Evolutionary conservation across 306 rosid genomes (phyloP).

Genomic region (Lablab purpureus): DNA sequence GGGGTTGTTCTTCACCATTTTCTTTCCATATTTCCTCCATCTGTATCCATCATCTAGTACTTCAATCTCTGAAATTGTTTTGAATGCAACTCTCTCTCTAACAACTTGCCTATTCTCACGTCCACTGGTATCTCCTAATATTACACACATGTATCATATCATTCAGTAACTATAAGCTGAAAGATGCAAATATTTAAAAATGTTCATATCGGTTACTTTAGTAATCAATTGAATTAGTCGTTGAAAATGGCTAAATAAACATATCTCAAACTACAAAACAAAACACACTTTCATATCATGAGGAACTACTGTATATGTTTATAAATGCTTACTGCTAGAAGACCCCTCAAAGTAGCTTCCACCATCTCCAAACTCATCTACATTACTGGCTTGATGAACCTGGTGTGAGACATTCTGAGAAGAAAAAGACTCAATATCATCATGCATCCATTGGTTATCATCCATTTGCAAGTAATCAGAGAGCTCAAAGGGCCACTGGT

Average conservation of each 20-base stretch:
- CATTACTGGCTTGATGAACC: slow-evolving; percentile 39
- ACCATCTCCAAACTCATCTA: slow-evolving; percentile 44
- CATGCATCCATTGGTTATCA: slow-evolving; percentile 45
- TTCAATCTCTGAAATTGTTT: slow-evolving; percentile 80
- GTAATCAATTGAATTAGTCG: neutral
- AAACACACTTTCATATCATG: neutral
- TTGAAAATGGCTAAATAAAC: neutral
- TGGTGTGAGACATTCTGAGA: slow-evolving; percentile 49
- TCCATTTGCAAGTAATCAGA: slow-evolving; percentile 62
- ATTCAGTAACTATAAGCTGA: neutral
- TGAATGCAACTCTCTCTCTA: slow-evolving; percentile 74
- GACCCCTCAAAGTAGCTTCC: slow-evolving; percentile 53
- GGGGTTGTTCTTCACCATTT: slow-evolving; percentile 91
- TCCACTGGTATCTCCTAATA: slow-evolving; percentile 47
- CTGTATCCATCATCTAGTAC: slow-evolving; percentile 84
- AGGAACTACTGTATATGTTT: neutral
- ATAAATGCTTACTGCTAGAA: slow-evolving; percentile 55
- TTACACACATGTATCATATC: slow-evolving; percentile 5
- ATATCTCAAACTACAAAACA: neutral
- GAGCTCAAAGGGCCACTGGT: slow-evolving; percentile 54
- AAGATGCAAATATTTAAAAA: neutral
- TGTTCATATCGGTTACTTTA: neutral
- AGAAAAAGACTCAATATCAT: slow-evolving; percentile 44
- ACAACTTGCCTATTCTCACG: slow-evolving; percentile 50
- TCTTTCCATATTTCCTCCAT: slow-evolving; percentile 98